Evolutionary conservation across 2,329 filamentous ascomycete genomes (phyloP).

Genomic region (Colletotrichum magnum): DNA sequence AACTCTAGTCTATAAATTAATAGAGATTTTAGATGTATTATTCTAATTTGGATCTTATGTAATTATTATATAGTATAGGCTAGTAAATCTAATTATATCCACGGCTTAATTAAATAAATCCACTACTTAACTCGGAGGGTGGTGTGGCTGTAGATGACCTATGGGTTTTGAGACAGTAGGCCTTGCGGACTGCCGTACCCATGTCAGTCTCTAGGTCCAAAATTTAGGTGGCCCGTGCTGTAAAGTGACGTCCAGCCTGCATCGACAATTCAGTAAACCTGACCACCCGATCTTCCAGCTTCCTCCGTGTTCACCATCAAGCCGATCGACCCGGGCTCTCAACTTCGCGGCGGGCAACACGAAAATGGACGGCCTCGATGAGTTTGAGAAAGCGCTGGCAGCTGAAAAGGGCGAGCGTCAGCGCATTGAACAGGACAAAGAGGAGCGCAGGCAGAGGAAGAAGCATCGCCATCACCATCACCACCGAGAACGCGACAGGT

Average conservation of each 20-base stretch:
- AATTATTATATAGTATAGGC: no score
- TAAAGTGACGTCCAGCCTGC: conserved; percentile 33
- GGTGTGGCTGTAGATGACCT: no score
- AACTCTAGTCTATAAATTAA: no score
- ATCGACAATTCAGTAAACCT: conserved; percentile 20
- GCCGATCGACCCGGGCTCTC: not conserved
- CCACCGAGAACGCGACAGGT: conserved; percentile 56
- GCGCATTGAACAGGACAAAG: conserved; percentile 60
- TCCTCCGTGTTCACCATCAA: not conserved
- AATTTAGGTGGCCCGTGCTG: conserved; percentile 33
- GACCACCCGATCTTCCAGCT: not conserved
- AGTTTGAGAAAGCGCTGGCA: conserved; percentile 84
- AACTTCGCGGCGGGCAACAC: not conserved
- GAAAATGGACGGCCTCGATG: conserved; percentile 70
- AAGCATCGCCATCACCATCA: conserved; percentile 62
- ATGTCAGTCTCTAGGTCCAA: not conserved
- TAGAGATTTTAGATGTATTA: no score
- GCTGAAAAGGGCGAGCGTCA: conserved; percentile 72
- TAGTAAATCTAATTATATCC: no score
- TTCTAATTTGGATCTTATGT: no score
- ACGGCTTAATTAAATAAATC: no score
- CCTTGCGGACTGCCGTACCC: not conserved
- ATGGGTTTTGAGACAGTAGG: no score
- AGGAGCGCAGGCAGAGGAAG: conserved; percentile 58
- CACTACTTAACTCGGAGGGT: no score